These are phyloP conservation scores for Benincasa hispida DNA, from an alignment of 306 rosid species.

Conservation along the genomic window DNA sequence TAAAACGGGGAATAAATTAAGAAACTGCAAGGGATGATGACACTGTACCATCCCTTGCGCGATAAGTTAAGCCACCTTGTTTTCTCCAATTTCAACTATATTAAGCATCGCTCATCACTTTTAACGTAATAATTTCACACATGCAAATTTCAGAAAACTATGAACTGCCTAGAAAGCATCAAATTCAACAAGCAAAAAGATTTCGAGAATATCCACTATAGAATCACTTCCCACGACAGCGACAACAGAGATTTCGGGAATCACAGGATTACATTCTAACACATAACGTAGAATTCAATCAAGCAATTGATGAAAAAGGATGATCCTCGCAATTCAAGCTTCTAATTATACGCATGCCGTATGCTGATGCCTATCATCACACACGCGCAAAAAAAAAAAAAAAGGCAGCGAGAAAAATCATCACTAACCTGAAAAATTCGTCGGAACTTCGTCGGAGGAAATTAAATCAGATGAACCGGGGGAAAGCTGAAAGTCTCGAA, in stretches of 20 bases:
- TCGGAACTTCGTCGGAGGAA: neutral
- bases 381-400: no score
- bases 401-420: neutral
- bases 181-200: neutral
- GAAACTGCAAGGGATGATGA: neutral
- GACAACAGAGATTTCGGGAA: neutral
- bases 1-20: neutral
- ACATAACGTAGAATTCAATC: neutral
- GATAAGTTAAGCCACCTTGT: neutral
- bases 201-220: neutral
- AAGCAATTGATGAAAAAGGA: neutral
- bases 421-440: neutral
- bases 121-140: neutral
- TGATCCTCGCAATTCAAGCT: neutral
- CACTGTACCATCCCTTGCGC: neutral
- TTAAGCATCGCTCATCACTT: neutral
- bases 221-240: neutral
- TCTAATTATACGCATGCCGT: neutral
- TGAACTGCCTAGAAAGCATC: neutral
- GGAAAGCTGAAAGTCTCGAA: neutral
- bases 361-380: neutral
- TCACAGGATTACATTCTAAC: neutral
- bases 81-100: neutral
- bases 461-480: neutral
- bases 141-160: neutral